Evolutionary conservation across 2,329 filamentous ascomycete species (phyloP), one percentile per base, ranked within the genome.

Genomic region (Graphilbum sp.): DNA sequence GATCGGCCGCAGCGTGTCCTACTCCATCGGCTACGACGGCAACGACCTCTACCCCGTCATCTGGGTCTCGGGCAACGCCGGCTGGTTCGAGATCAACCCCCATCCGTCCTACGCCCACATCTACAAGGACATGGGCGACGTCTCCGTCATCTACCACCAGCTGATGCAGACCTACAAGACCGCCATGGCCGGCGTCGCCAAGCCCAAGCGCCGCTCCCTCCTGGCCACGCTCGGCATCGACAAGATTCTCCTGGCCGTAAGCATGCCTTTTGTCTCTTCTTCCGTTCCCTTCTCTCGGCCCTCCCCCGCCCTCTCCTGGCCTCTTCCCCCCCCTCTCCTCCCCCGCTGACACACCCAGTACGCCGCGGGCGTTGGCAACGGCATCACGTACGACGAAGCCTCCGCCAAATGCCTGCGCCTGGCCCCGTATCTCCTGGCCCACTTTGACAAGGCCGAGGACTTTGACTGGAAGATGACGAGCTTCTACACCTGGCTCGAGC

Each of bases 81-180:
- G 77, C 33, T 84, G 78, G 76, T 83, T 73, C 50, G 69, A 77
- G 49, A 65, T 85, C 32, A 60, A 60, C 24, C 77, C 80, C 1
- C 60, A 68, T n/a, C 50, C 59, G 10, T 53, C 57, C 3, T 86
- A 82, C 52, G 56, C 58, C 36, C 47, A 55, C 6, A 70, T 72
- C 21, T 76, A 69, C 53, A 55, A 66, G 23, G 60, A 65, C 35
- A 79, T 80, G 63, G 63, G 67, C 37, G 66, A 79, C 50, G 76
- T 72, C 2, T 68, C 80, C 12, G 61, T 64, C 9, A 56, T 82
- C 17, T 69, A 83, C 46, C 81, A 80, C 51, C 67, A 64, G 38
- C 52, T 81, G 3, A 58, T 72, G 31, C 69, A 74, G 38, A 62
- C 69, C 10, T 77, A 79, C 47, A 55, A 50, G 29, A 45, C 51